Evolutionary conservation across 2,329 filamentous ascomycete species (phyloP).

Genomic region (Ceratocystis albifundus): DNA sequence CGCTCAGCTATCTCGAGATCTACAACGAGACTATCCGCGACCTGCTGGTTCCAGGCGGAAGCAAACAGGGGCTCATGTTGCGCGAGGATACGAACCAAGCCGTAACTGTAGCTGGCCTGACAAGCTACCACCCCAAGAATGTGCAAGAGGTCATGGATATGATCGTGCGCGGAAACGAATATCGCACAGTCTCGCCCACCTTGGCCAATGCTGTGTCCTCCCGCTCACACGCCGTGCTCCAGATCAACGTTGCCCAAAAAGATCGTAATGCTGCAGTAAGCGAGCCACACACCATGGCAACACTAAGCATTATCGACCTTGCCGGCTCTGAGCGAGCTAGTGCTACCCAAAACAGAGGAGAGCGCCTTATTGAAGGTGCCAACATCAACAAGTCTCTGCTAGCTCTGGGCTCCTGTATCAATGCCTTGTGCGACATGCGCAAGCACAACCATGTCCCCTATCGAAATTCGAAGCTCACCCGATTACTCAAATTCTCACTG

Average conservation of each 20-base stretch:
- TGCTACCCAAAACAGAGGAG: slow-evolving; percentile 90
- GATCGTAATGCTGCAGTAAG: slow-evolving; percentile 85
- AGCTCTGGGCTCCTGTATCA: slow-evolving; percentile 92
- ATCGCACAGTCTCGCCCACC: slow-evolving; percentile 89
- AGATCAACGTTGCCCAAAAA: slow-evolving; percentile 92
- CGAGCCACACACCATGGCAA: slow-evolving; percentile 96
- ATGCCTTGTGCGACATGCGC: slow-evolving; percentile 84
- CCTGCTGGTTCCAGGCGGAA: slow-evolving; percentile 72
- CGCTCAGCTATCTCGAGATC: slow-evolving; percentile 91
- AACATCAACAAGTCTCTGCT: slow-evolving; percentile 99
- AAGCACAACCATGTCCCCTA: slow-evolving; percentile 94
- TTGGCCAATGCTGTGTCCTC: slow-evolving; percentile 97
- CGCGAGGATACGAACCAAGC: slow-evolving; percentile 89
- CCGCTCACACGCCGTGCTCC: slow-evolving; percentile 88
- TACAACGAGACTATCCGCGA: slow-evolving; percentile 99
- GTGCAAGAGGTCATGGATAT: slow-evolving; percentile 99
- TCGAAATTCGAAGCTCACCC: slow-evolving; percentile 92
- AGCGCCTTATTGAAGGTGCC: slow-evolving; percentile 80
- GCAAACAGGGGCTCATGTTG: slow-evolving; percentile 76
- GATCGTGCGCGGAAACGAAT: slow-evolving; percentile 89
- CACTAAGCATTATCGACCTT: slow-evolving; percentile 93
- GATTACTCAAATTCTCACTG: slow-evolving; percentile 89
- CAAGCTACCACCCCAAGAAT: slow-evolving; percentile 79
- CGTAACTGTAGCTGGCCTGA: slow-evolving; percentile 81
- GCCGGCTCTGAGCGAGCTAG: slow-evolving; percentile 93